phyloP scores from a whole-genome alignment of 768 basidiomycete species.

The Hemileccinum rubropunctum region DNA sequence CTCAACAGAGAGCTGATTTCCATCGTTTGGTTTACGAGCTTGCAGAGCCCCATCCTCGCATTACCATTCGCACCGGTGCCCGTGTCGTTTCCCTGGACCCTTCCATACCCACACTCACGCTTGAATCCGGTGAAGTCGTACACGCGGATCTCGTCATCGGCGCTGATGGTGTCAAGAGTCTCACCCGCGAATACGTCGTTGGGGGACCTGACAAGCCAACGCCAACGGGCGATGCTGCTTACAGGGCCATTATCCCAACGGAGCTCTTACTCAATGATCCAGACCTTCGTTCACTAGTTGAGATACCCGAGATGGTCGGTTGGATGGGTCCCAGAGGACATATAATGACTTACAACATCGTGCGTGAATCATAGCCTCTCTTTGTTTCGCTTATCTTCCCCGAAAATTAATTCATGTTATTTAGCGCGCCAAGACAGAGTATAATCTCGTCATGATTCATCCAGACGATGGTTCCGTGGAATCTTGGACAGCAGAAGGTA shows the following conservation, averaged over 20 bases:
- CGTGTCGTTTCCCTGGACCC: conserved; percentile 38
- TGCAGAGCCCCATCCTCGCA: conserved; percentile 33
- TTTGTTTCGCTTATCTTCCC: background rate
- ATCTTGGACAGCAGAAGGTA: conserved; percentile 44
- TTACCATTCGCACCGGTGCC: conserved; percentile 34
- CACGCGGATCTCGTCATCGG: conserved; percentile 45
- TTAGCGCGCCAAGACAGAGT: conserved; percentile 38
- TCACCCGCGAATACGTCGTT: conserved; percentile 47
- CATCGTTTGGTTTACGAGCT: conserved; percentile 37
- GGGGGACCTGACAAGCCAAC: conserved; percentile 44
- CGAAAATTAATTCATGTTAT: background rate
- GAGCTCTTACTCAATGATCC: conserved; percentile 46
- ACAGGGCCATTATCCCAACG: conserved; percentile 52
- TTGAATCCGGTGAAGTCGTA: conserved; percentile 43
- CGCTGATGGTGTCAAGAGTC: conserved; percentile 54
- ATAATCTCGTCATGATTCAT: conserved; percentile 45
- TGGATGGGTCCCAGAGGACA: conserved; percentile 59
- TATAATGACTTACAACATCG: conserved; percentile 45
- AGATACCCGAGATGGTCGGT: conserved; percentile 48
- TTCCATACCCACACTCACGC: conserved; percentile 32
- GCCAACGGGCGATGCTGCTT: conserved; percentile 63
- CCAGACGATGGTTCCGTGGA: conserved; percentile 41
- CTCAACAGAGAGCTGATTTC: conserved; percentile 43
- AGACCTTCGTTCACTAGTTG: conserved; percentile 48
- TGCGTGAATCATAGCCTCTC: conserved; percentile 18